These are phyloP conservation scores for Prillingera fragicola DNA, from an alignment of 1,284 basidiomycete species.

Conservation along the genomic window DNA sequence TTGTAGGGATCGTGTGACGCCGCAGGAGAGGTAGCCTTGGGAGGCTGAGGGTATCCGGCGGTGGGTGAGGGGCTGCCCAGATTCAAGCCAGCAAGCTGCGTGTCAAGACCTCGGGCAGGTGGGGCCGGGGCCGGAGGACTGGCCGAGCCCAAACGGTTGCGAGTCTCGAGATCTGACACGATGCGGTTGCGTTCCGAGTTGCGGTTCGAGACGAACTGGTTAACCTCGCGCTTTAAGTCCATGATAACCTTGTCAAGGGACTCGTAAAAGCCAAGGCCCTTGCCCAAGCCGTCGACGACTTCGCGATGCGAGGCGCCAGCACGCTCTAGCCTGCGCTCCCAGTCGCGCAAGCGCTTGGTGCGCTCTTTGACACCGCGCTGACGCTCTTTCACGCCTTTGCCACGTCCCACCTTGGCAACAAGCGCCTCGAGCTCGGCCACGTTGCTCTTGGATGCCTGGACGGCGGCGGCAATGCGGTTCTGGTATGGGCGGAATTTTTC, in stretches of 20 bases:
- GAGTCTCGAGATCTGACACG: slow-evolving; percentile 64
- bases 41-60: not conserved
- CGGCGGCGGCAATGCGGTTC: slow-evolving; percentile 66
- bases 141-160: slow-evolving; percentile 22
- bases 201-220: slow-evolving; percentile 60
- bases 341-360: slow-evolving; percentile 65
- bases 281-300: slow-evolving; percentile 75
- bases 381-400: slow-evolving; percentile 67
- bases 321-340: slow-evolving; percentile 62
- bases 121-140: slow-evolving; percentile 22
- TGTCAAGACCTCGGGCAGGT: slow-evolving; percentile 23
- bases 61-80: slow-evolving; percentile 13
- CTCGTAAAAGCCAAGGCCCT: slow-evolving; percentile 81
- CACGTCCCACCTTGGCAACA: slow-evolving; percentile 64
- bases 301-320: slow-evolving; percentile 81
- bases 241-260: slow-evolving; percentile 67
- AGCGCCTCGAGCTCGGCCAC: slow-evolving; percentile 65
- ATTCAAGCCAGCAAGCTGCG: slow-evolving; percentile 30
- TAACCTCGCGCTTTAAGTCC: slow-evolving; percentile 59
- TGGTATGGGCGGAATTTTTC: slow-evolving; percentile 95
- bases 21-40: slow-evolving; percentile 1
- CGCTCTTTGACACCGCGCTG: slow-evolving; percentile 68
- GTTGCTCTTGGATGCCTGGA: slow-evolving; percentile 67
- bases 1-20: slow-evolving; percentile 17
- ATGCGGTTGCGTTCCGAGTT: slow-evolving; percentile 67